Evolutionary conservation across 257 asterid species (phyloP), one percentile per base, ranked within the genome.

Genomic region (Asclepias syriaca): DNA sequence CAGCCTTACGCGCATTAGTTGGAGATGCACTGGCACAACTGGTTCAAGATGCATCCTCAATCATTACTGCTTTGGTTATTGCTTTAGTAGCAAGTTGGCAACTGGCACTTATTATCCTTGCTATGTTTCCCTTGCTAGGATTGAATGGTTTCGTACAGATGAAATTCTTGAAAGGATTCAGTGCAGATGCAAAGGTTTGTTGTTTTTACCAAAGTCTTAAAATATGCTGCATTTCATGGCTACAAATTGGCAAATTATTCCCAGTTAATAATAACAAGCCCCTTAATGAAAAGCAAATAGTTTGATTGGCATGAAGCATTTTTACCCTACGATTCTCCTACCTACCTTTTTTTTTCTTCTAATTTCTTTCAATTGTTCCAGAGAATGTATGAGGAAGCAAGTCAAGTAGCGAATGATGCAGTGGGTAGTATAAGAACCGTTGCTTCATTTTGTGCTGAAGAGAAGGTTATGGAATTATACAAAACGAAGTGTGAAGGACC

Each of bases 391-490:
- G 97, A 88, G 80, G 89, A 93, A 73, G 98, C 98, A 2, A 90
- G 97, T 80, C 97, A 88, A 74, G 89, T 93, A 6, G 98, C 96
- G 8, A 88, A 84, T 73, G 97, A 93, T 56, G 98, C 70, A 66
- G 70, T 66, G 22, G 70, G 70, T 6, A 66, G 70, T 66, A 66
- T 66, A 66, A 66, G 70, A 74, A 93, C 97, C 15, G 85, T 93
- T 18, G 98, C 97, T 63, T 93, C 98, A 64, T 93, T 87, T 77
- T 90, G 97, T 65, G 96, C 98, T 0, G 96, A 93, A 78, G 96
- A 87, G 63, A 93, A 85, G 79, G 89, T 93, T 49, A 86, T 90
- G 94, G 86, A 48, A 24, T 72, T 86, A 77, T 90, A 93, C 87
- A 84, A 79, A 72, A 75, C 49, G n/a, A 87, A 87, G 82, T 93